Evolutionary conservation across 257 asterid genomes (phyloP), one percentile per base, ranked within the genome.

Genomic region (Salvia rosmarinus): DNA sequence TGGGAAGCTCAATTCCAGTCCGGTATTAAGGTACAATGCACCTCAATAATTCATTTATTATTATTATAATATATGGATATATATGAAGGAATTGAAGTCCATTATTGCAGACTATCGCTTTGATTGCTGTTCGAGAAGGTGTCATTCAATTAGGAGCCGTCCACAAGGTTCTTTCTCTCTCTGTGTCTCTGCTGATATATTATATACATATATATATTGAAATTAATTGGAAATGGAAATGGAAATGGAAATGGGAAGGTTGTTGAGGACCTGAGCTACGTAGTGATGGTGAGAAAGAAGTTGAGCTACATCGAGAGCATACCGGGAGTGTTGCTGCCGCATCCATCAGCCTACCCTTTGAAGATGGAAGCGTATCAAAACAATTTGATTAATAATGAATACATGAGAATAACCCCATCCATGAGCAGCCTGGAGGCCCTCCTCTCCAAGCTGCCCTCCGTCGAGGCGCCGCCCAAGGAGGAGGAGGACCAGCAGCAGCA

Each of bases 1-100:
- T 95, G 99, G 99, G 98, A 95, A 82, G 98, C 98, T 73, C 99
- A 95, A 76, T 95, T 95, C 74, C 96, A 86, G 64, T 91, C 95
- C 37, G 99, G 99, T 68, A 91, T 95, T 28, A 91, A 95, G 98
- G 99, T 95, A 79, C 23, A 30, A 23, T 30, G 12, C 8, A 39
- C 12, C 44, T 39, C 44, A 39, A 39, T 37, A 10, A 37, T 37
- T 37, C 43, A 37, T 6, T 7, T 37, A 3, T 35, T 9, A 0
- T 50, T n/a, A n/a, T 6, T 16, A 50, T 16, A 6, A 47, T n/a
- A 25, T 3, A 25, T 25, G n/a, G n/a, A 25, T 5, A 47, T 49
- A 4, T 4, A 7, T 35, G 5, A 37, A 9, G 42, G 9, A 37
- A 37, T 37, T 7, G 42, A 37, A 37, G 42, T 1, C 42, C 42